Conservation (phyloP, 306 rosid genomes). For the Pyrus pyrifolia region DNA sequence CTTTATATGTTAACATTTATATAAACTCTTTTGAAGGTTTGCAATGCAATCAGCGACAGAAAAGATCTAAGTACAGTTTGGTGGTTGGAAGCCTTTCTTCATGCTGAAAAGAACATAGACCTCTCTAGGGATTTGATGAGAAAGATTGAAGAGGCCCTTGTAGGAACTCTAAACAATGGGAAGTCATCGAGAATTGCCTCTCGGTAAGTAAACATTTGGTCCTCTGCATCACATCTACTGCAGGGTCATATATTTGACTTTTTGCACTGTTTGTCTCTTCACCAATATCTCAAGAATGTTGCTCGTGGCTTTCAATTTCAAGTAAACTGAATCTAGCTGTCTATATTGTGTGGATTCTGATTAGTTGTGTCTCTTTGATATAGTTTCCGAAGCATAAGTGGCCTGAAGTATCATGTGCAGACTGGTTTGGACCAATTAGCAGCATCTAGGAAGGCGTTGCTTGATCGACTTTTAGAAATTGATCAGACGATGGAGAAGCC, state of each 20-base stretch:
- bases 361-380: slow-evolving; percentile 22
- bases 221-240: neutral
- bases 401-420: slow-evolving; percentile 79
- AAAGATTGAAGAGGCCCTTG: slow-evolving; percentile 83
- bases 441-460: slow-evolving; percentile 63
- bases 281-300: neutral
- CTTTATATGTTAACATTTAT: slow-evolving; percentile 3
- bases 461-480: slow-evolving; percentile 75
- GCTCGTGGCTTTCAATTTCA: neutral
- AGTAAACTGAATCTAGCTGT: neutral
- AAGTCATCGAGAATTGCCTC: slow-evolving; percentile 51
- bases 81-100: slow-evolving; percentile 89
- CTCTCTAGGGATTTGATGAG: slow-evolving; percentile 56
- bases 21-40: slow-evolving; percentile 41
- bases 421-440: slow-evolving; percentile 77
- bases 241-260: slow-evolving; percentile 4
- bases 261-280: neutral
- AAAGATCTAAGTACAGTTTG: slow-evolving; percentile 43
- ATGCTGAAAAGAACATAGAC: slow-evolving; percentile 74
- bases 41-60: slow-evolving; percentile 34
- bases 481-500: slow-evolving; percentile 83
- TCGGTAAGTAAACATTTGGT: slow-evolving; percentile 46
- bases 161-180: slow-evolving; percentile 56
- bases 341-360: neutral
- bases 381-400: slow-evolving; percentile 72